Percentiles rank a stretch among this genome's conserved stretches.
Conservation (phyloP, 2,329 filamentous ascomycete species). For the Ilyonectria sp. region DNA sequence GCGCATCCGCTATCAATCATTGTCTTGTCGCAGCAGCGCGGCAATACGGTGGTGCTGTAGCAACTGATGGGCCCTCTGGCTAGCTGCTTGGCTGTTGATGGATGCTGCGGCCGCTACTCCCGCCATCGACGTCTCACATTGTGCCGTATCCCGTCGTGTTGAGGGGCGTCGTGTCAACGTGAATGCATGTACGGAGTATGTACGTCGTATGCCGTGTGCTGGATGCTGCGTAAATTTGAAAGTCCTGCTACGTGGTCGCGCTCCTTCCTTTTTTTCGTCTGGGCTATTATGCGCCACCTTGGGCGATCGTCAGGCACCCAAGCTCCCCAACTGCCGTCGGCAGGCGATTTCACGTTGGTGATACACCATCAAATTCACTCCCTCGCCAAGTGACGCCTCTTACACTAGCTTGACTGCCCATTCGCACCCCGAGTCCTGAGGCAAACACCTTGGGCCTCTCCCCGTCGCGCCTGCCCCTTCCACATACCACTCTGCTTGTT, state of each 20-base stretch:
- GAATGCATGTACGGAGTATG: no score
- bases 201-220: no score
- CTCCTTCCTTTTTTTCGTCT: slow-evolving; percentile 1
- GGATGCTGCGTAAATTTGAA: background rate
- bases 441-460: background rate
- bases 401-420: background rate
- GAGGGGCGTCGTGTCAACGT: slow-evolving; percentile 2
- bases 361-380: background rate
- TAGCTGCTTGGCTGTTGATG: background rate
- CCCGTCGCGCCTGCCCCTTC: background rate
- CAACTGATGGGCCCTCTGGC: background rate
- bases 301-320: slow-evolving; percentile 11
- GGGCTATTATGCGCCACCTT: background rate
- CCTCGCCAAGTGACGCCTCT: slow-evolving; percentile 9
- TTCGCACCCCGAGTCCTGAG: background rate
- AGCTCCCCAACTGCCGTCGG: slow-evolving; percentile 6
- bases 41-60: background rate
- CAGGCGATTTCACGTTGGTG: background rate
- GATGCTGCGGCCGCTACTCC: slow-evolving; percentile 1
- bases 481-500: background rate
- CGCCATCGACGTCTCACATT: slow-evolving; percentile 12
- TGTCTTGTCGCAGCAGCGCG: no score
- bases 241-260: background rate
- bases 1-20: no score
- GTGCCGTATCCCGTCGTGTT: slow-evolving; percentile 4